Conservation (phyloP, 768 basidiomycete genomes). For the Fistulinella prunicolor region DNA sequence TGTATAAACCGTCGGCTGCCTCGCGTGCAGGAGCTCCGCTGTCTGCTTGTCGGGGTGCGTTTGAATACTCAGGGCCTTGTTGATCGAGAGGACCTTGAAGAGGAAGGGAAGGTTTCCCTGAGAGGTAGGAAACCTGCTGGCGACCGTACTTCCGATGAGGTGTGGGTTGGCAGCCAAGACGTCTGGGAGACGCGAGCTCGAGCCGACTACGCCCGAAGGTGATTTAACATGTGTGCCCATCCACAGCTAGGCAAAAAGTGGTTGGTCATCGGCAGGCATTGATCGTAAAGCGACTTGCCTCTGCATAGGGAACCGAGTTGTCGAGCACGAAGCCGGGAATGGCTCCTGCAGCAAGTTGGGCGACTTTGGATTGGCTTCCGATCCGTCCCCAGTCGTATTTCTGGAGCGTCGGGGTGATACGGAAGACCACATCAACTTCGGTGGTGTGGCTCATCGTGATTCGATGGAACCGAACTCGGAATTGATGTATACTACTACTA, state of each 20-base stretch:
- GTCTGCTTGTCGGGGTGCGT: constrained; percentile 87
- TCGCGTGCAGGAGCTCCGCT: constrained; percentile 63
- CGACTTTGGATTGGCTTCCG: constrained; percentile 80
- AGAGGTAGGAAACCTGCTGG: constrained; percentile 50
- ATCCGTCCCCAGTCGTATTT: constrained; percentile 95
- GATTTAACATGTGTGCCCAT: constrained; percentile 94
- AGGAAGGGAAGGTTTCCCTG: constrained; percentile 82
- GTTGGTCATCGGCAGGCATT: constrained; percentile 1
- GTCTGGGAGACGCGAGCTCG: constrained; percentile 48
- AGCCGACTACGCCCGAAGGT: constrained; percentile 54
- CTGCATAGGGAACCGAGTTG: constrained; percentile 80
- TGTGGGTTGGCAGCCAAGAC: constrained; percentile 64
- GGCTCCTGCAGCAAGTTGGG: constrained; percentile 67
- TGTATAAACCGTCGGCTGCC: constrained; percentile 85
- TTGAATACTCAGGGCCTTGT: constrained; percentile 88
- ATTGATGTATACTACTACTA: too few relatives aligned
- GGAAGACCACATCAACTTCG: constrained; percentile 53
- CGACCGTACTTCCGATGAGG: constrained; percentile 63
- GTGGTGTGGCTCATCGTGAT: constrained; percentile 24
- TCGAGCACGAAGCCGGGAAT: constrained; percentile 67
- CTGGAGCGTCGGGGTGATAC: constrained; percentile 79
- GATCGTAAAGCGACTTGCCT: constrained; percentile 52
- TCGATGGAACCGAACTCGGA: too few relatives aligned
- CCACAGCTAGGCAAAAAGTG: constrained; percentile 76
- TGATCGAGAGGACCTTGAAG: constrained; percentile 89